Base-by-base conservation (phyloP, 1,139 yeast genomes). In the Candida dubliniensis region DNA sequence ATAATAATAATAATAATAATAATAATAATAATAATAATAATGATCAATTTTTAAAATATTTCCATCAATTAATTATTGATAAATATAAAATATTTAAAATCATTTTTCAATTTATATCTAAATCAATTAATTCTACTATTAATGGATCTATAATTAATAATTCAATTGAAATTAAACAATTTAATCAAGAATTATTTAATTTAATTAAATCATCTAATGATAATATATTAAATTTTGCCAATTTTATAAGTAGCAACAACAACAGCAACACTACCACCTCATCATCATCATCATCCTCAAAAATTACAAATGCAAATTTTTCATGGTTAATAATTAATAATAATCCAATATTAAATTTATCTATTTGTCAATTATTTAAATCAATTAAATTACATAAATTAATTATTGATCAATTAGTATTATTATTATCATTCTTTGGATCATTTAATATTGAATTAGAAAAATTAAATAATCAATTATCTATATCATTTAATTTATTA, bases 391-490 rank as follows among this genome's bases (percentile, higher is more conserved):
- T 71, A 18, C 59, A 61, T 48, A 73, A 71, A 52, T 46, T 66
- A 11, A 58, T 71, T 6, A 59, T 68, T 35, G 77, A 71, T 48
- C 2, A 18, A 18, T 18, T 18, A 18, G n/a, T n/a, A n/a, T n/a
- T n/a, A n/a, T n/a, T n/a, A n/a, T n/a, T n/a, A n/a, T n/a, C n/a
- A n/a, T n/a, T n/a, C n/a, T n/a, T n/a, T n/a, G n/a, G 29, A 36
- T 32, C 35, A n/a, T n/a, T 26, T 24, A 26, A 39, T 18, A 27
- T 42, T 5, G 76, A 69, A 37, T 53, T 67, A 11, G 49, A 54
- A 24, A 72, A 69, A 49, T 63, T 71, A 38, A 67, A 69, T 47
- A 63, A 63, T 46, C 77, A 73, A 44, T 62, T 74, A 41, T 65
- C 71, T 9, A 66, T 62, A 29, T 59, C 70, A 12, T 70, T 54